A percentile compares a stretch with the other conserved stretches of the same genome.
phyloP scores from a whole-genome alignment of 23 red algal species.

The Chondrus crispus region DNA sequence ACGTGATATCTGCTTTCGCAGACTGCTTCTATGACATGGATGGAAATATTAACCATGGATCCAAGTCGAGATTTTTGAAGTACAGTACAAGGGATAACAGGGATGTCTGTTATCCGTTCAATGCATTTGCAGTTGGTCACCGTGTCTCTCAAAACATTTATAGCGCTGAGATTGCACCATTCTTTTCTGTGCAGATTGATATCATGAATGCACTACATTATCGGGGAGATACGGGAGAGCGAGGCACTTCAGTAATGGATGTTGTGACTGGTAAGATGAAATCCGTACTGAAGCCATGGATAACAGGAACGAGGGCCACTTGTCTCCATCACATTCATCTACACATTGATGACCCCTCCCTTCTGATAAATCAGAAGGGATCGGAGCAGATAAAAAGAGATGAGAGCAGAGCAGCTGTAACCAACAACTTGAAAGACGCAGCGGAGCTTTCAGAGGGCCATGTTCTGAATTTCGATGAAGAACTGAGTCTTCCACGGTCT shows the following conservation, averaged over 20 bases:
- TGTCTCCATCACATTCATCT: not conserved
- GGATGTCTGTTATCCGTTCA: not conserved
- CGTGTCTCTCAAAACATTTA: too few relatives aligned
- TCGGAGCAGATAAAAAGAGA: not conserved
- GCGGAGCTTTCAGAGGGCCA: not conserved
- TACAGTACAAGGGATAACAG: not conserved
- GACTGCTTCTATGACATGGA: not conserved
- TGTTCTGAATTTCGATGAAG: not conserved
- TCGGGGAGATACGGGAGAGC: not conserved
- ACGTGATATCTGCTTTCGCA: not conserved
- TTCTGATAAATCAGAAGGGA: not conserved
- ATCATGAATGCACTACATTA: not conserved
- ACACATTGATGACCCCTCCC: not conserved
- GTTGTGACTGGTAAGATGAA: constrained; percentile 10
- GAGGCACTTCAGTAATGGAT: not conserved
- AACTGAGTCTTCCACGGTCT: not conserved
- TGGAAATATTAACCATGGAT: not conserved
- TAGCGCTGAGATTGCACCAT: not conserved
- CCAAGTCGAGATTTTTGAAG: not conserved
- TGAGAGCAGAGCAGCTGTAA: not conserved
- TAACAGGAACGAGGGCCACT: not conserved
- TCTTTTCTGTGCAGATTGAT: not conserved
- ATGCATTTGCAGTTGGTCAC: too few relatives aligned
- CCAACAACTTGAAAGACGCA: too few relatives aligned
- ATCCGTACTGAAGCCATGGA: not conserved